A percentile compares a stretch with the other conserved stretches of the same genome.
Evolutionary conservation across 306 rosid genomes (phyloP).

Genomic region (Acacia acuminata): DNA sequence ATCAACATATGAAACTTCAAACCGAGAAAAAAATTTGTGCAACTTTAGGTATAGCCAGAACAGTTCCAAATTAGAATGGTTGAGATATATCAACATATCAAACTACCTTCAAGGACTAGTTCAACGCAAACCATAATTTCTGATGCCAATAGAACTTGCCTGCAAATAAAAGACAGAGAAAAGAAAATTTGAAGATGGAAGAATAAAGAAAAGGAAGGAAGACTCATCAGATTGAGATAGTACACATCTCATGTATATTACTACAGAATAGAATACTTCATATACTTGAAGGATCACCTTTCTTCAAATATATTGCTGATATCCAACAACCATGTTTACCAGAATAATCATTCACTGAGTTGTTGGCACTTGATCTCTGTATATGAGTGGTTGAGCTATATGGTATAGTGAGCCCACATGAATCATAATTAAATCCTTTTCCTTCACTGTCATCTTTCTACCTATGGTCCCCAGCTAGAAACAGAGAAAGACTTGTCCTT

Average conservation of each 20-base stretch:
- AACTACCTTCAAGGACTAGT: conserved; percentile 81
- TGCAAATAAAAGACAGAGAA: conserved; percentile 38
- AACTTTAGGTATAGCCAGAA: too few relatives aligned
- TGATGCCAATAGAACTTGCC: conserved; percentile 79
- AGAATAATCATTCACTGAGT: too few relatives aligned
- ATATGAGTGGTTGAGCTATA: conserved; percentile 39
- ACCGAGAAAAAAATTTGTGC: too few relatives aligned
- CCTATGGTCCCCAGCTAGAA: conserved; percentile 27
- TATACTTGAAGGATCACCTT: conserved; percentile 51
- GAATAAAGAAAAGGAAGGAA: not conserved
- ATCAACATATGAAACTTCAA: too few relatives aligned
- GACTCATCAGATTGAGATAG: not conserved
- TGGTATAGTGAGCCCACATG: not conserved
- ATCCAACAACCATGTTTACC: conserved; percentile 79
- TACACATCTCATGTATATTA: not conserved
- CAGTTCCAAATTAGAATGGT: too few relatives aligned
- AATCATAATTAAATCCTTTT: conserved; percentile 29
- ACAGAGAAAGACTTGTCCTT: not conserved
- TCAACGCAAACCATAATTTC: conserved; percentile 80
- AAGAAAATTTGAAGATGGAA: not conserved
- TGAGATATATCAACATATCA: not conserved
- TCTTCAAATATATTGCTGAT: conserved; percentile 92
- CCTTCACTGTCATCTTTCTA: conserved; percentile 23
- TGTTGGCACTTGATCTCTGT: conserved; percentile 4
- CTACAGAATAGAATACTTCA: not conserved